Base-by-base conservation (phyloP, 768 basidiomycete species). In the Pseudohyphozyma bogoriensis region DNA sequence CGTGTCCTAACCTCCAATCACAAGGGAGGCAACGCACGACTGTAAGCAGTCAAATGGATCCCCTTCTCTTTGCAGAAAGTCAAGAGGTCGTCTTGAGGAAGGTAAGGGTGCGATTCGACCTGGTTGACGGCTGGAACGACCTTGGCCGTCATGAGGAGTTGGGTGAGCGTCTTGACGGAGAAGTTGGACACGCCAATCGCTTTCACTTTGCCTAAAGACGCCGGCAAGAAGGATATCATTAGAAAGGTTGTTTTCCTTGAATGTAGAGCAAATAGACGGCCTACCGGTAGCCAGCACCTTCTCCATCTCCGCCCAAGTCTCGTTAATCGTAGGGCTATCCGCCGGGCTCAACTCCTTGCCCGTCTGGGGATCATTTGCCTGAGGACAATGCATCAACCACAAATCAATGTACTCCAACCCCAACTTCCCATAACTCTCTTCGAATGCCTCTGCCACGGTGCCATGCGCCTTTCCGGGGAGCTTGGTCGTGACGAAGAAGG, bases 121-220 rank as follows among this genome's bases (percentile, higher is more conserved):
- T 87, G 85, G 67, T 86, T 82, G 20, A 81, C 78, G 37, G 81
- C 81, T 22, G 85, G 84, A n/a, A 79, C 75, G 65, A 85, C 78
- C 62, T 80, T 80, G 39, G 83, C 85, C 13, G 77, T 80, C 26
- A 83, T 79, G 40, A 87, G 77, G 55, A 89, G 80, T 65, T 84
- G 79, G 70, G 87, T 81, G 24, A 91, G 77, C 70, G 83, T 81
- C 59, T 72, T 74, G 71, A 83, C 76, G 33, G 83, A 84, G 72
- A 82, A 85, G 77, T 89, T 89, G 65, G 85, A 87, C 35, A 83
- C 82, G 33, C 87, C 88, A 68, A 90, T 89, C 4, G 85, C 84
- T 67, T 79, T 83, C 70, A 87, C 76, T 72, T 87, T 88, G 44
- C 83, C 79, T n/a, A 82, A n/a, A n/a, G n/a, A n/a, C n/a, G n/a